These are phyloP conservation scores for Aspergillus novoparasiticus DNA, from an alignment of 2,329 filamentous ascomycete species.

Conservation along the genomic window DNA sequence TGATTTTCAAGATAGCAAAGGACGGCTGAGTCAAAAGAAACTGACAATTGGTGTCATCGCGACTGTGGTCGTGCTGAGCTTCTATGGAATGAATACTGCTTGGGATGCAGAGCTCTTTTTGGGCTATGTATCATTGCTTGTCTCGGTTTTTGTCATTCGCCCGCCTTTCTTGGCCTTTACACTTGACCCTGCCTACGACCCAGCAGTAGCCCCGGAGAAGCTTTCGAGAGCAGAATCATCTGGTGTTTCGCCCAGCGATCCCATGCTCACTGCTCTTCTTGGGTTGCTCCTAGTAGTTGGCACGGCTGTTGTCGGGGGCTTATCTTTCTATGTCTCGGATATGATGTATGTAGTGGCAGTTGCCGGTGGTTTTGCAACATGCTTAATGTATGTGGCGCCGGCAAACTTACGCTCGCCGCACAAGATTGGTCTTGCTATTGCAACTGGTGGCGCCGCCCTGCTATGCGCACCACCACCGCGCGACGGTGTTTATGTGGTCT, in stretches of 20 bases:
- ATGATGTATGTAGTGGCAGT: conserved; percentile 26
- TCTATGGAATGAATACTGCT: conserved; percentile 32
- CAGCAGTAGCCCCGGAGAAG: conserved; percentile 23
- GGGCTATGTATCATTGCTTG: conserved; percentile 51
- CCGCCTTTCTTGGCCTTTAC: conserved; percentile 43
- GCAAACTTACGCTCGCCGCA: conserved; percentile 29
- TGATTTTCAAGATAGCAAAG: conserved; percentile 16
- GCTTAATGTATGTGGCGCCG: conserved; percentile 29
- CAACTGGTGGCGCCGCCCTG: conserved; percentile 30
- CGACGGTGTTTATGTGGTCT: conserved; percentile 30
- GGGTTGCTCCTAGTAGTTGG: conserved; percentile 30
- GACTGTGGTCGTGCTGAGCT: conserved; percentile 27
- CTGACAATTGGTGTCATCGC: conserved; percentile 29
- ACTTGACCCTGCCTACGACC: conserved; percentile 5
- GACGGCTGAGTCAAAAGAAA: conserved; percentile 31
- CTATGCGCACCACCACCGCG: conserved; percentile 32
- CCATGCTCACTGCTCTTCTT: conserved; percentile 31
- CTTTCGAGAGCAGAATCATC: conserved; percentile 9
- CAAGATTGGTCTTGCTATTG: conserved; percentile 36
- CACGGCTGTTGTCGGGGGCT: conserved; percentile 23
- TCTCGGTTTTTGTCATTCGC: conserved; percentile 52
- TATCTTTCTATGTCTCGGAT: conserved; percentile 26
- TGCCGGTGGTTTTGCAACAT: conserved; percentile 29
- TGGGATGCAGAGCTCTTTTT: conserved; percentile 43
- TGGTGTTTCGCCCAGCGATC: conserved; percentile 25